These are phyloP conservation scores for Fusarium verrucosum DNA, from an alignment of 2,329 filamentous ascomycete species.

Conservation along the genomic window DNA sequence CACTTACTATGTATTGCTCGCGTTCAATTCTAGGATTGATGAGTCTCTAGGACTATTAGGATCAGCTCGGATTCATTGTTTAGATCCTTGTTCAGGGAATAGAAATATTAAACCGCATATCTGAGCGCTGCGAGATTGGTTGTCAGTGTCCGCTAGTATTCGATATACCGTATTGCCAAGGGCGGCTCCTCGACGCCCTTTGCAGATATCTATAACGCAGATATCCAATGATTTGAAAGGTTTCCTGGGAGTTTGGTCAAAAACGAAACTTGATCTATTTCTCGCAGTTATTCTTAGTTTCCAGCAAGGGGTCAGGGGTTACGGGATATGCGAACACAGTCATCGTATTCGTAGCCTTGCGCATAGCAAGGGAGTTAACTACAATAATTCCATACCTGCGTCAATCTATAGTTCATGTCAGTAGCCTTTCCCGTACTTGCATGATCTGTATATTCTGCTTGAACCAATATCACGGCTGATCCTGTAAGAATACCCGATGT, in stretches of 20 bases:
- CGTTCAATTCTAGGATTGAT: neutral
- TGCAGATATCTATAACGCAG: too few relatives aligned
- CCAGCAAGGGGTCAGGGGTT: neutral
- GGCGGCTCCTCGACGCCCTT: neutral
- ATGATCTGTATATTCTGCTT: neutral
- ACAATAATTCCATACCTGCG: neutral
- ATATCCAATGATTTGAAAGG: neutral
- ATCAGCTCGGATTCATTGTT: neutral
- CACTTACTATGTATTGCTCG: neutral
- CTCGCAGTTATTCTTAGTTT: neutral
- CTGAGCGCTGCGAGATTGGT: neutral
- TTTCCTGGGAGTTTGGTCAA: neutral
- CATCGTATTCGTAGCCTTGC: neutral
- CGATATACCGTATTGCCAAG: slow-evolving; percentile 8
- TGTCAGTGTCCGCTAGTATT: neutral
- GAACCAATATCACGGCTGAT: neutral
- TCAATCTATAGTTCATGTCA: neutral
- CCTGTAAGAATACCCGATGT: slow-evolving; percentile 2
- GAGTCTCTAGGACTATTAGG: slow-evolving; percentile 12
- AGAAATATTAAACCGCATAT: neutral
- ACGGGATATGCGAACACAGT: neutral
- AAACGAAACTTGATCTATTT: neutral
- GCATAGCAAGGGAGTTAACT: neutral
- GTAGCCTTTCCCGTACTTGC: neutral
- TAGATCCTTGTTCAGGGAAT: neutral